These are phyloP conservation scores for Boletus coccyginus DNA, from an alignment of 768 basidiomycete genomes.

Conservation along the genomic window DNA sequence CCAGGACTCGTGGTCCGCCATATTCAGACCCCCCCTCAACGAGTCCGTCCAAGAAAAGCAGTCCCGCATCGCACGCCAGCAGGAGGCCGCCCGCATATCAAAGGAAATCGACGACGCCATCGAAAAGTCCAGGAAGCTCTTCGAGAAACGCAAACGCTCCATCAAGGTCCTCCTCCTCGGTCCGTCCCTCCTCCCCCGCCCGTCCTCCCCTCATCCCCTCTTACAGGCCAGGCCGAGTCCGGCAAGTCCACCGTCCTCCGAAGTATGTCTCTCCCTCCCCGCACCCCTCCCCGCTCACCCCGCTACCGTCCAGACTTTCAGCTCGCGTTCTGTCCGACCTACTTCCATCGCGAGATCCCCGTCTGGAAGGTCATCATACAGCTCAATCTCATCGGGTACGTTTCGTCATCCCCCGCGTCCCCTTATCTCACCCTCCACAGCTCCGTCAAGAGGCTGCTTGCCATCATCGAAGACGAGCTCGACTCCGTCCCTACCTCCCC, in stretches of 20 bases:
- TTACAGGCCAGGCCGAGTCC: slow-evolving; percentile 30
- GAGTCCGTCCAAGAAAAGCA: slow-evolving; percentile 8
- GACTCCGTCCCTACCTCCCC: slow-evolving; percentile 10
- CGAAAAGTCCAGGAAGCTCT: slow-evolving; percentile 19
- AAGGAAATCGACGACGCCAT: slow-evolving; percentile 31
- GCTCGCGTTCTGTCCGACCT: slow-evolving; percentile 57
- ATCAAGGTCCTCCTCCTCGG: slow-evolving; percentile 31
- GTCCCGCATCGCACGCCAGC: slow-evolving; percentile 15
- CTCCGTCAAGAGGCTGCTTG: slow-evolving; percentile 56
- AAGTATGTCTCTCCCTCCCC: slow-evolving; percentile 6
- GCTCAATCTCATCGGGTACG: slow-evolving; percentile 64
- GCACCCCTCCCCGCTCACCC: background rate
- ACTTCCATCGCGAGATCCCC: slow-evolving; percentile 54
- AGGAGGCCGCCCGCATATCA: slow-evolving; percentile 22
- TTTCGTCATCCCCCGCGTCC: background rate
- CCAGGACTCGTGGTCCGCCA: slow-evolving; percentile 24
- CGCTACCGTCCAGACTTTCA: slow-evolving; percentile 56
- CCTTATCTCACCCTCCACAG: slow-evolving; percentile 27
- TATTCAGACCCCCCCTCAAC: slow-evolving; percentile 17
- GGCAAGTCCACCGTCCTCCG: slow-evolving; percentile 33
- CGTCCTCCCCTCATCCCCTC: background rate
- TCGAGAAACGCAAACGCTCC: slow-evolving; percentile 27
- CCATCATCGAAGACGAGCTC: slow-evolving; percentile 46
- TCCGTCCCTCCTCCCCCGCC: background rate
- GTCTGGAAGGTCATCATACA: slow-evolving; percentile 67